Evolutionary conservation across 805 yeast species (phyloP), one percentile per base, ranked within the genome.

Genomic region (Hanseniaspora meyeri): DNA sequence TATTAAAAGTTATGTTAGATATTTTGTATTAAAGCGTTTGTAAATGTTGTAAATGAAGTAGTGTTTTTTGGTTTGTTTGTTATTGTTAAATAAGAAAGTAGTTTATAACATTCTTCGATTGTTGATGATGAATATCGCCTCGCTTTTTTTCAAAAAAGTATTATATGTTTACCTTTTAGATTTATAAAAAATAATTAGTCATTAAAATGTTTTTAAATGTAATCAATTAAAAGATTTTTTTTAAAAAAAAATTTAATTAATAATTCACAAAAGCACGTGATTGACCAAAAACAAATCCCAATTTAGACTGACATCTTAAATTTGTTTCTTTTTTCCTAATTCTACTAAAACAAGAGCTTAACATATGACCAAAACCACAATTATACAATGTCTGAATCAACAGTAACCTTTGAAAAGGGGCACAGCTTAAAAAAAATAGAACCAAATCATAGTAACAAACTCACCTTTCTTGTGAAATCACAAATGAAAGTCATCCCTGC

Each of bases 391-490:
- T 19, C 43, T 19, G 24, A 24, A 24, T 24, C 27, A 5, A 24
- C 16, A 9, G 72, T 75, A 6, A 63, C 59, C 29, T 62, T 71
- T 10, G 77, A 86, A 95, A 2, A 83, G 85, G 62, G 82, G 87
- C 84, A 89, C 90, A 67, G 75, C 89, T 36, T 91, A 88, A 68
- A 72, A 95, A 2, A 85, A 89, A 4, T 95, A 93, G 2, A 69
- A 65, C n/a, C 85, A 82, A 62, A 71, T 85, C 57, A 74, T 82
- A 37, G n/a, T 9, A 12, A 24, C 10, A 45, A 37, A 46, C 51
- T 52, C 3, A 29, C 20, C 7, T 52, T 52, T 39, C 39, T 52
- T 2, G 46, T 52, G 17, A 52, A 45, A 34, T 43, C 49, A 4
- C 40, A 45, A 24, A 52, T 52, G 56, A 52, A 52, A 31, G 39